These are phyloP conservation scores for Themeda triandra DNA, from an alignment of 176 grass and related monocot genomes.

Conservation along the genomic window DNA sequence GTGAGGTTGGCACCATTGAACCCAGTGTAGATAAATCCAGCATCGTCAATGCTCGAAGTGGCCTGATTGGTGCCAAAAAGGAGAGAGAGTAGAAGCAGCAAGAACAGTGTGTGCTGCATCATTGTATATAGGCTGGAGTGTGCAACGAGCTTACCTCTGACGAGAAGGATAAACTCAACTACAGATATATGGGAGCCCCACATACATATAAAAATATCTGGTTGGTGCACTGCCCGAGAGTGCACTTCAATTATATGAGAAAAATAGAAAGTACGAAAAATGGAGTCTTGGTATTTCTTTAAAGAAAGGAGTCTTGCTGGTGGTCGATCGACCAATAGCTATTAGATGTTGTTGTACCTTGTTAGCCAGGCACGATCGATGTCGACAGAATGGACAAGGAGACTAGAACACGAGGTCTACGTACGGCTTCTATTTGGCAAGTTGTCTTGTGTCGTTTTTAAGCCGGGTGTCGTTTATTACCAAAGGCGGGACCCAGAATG, in stretches of 20 bases:
- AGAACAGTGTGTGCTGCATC: not conserved
- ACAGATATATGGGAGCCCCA: not conserved
- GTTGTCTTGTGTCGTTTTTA: not conserved
- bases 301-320: not conserved
- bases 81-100: not conserved
- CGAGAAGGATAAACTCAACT: not conserved
- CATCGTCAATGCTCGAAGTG: not conserved
- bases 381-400: not conserved
- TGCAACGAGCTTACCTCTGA: not conserved
- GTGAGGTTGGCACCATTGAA: not conserved
- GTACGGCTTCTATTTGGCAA: not conserved
- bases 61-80: not conserved
- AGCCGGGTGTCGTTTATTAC: not conserved
- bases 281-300: not conserved
- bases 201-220: not conserved
- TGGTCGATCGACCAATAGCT: not conserved
- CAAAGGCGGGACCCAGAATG: too few relatives aligned
- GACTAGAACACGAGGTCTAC: not conserved
- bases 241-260: not conserved
- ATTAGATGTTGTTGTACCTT: not conserved
- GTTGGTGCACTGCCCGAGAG: not conserved
- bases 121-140: not conserved
- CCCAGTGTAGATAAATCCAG: not conserved
- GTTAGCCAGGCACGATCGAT: not conserved
- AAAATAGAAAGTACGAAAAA: not conserved